A percentile compares a stretch with the other conserved stretches of the same genome.
These are phyloP conservation scores for Aegilops bicornis DNA, from an alignment of 176 grass and related monocot species.

Conservation along the genomic window DNA sequence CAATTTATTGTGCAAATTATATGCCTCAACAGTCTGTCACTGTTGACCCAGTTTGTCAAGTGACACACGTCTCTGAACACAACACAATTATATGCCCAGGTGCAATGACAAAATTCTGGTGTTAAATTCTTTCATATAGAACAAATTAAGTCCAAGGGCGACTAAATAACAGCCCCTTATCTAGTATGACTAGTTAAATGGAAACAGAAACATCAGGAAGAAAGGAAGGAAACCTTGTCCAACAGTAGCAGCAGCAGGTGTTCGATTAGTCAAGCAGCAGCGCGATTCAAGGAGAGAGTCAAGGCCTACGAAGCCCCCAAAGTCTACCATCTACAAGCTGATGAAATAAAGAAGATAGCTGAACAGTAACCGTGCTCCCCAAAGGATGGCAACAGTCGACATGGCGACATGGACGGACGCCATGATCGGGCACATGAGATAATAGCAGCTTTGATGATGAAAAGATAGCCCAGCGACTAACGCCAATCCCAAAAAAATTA, in stretches of 20 bases:
- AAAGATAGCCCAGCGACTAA: slow-evolving; percentile 37
- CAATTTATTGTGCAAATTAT: slow-evolving; percentile 12
- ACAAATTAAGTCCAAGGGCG: background rate
- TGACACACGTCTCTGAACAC: background rate
- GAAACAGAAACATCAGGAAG: background rate
- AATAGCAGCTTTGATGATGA: slow-evolving; percentile 53
- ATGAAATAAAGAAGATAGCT: slow-evolving; percentile 38
- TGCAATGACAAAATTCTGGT: background rate
- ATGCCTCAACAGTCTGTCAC: background rate
- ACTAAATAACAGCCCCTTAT: background rate
- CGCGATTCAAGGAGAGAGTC: background rate
- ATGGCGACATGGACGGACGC: slow-evolving; percentile 38
- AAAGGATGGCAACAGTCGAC: slow-evolving; percentile 28
- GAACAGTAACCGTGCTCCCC: slow-evolving; percentile 33
- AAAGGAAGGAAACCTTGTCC: background rate
- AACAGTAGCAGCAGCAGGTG: background rate
- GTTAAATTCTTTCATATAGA: background rate
- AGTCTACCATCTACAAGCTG: background rate
- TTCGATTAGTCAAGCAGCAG: background rate
- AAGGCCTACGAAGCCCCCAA: background rate
- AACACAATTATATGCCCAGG: background rate
- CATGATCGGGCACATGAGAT: slow-evolving; percentile 54
- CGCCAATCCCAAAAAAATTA: background rate
- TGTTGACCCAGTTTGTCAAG: background rate
- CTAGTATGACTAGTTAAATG: background rate